Base-by-base conservation (phyloP, 495 filamentous ascomycete genomes). In the Xylona heveae region DNA sequence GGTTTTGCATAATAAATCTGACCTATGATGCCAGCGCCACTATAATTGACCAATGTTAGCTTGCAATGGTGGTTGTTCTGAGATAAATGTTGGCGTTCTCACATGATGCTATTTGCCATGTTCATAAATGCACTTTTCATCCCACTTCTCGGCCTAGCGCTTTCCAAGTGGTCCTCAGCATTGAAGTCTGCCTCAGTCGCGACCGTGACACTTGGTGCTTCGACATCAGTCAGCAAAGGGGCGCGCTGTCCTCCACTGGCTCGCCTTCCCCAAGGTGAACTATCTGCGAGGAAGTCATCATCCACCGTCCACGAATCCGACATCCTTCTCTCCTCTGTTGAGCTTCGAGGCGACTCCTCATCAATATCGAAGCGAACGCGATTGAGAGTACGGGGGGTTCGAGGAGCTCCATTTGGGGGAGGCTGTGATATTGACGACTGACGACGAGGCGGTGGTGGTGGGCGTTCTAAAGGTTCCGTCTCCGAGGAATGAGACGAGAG, bases 101-200 rank as follows among this genome's bases (percentile, higher is more conserved):
- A 57, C 53, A 97, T 95, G 43, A 97, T 97, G 40, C 74, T 82
- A 50, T 97, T 97, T 27, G 84, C 83, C 88, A 97, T 97, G 52
- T 97, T 97, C 80, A 93, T 92, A 40, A 97, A 95, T 4, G 71
- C 66, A 53, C 66, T 73, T 33, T 53, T 55, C 61, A 74, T 61
- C 16, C 68, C 66, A 44, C 66, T 77, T 41, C 69, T 67, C 16
- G 75, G 71, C 33, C 74, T 54, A 7, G 67, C 66, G 35, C 47
- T 56, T 37, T 72, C 68, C 23, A 75, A 45, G 26, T 64, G 56
- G 6, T 74, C 65, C 42, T 72, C 67, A 0, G 64, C 57, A 38
- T 66, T 57, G 44, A 67, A 66, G 28, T 64, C 61, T 13, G 48
- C 30, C 5, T 69, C 65, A 4, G 57, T 54, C 22, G 81, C 79